Base-by-base conservation (phyloP, 192 early-diverging fungal species). In the Funneliformis geosporum region DNA sequence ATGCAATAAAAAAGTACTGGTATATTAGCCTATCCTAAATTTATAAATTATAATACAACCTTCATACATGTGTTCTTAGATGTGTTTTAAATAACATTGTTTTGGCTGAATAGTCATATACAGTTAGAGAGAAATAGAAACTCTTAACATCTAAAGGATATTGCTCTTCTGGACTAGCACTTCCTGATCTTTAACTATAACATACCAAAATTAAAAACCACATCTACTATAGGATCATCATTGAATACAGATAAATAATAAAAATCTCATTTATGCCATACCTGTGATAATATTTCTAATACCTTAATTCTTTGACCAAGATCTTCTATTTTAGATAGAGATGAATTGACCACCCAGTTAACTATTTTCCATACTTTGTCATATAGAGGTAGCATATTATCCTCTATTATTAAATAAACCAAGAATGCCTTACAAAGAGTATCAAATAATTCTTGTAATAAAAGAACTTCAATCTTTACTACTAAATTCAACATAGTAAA, bases 61-160 rank as follows among this genome's bases (percentile, higher is more conserved):
- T 44, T 27, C 50, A 23, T 40, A 76, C 75, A 25, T 76, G 42
- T 76, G 75, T 76, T 76, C 44, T 44, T 2, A 44, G 16, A 76
- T 40, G 27, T 66, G 39, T 66, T 44, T 27, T 43, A 65, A 5
- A 46, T 65, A 65, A n/a, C 62, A 76, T 60, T 76, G 75, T 64
- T 76, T 65, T 64, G 61, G 8, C 47, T 42, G 73, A 50, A 76
- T 64, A 76, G 75, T 76, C 61, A 76, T 62, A 62, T 42, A 76
- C 42, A 47, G 75, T 76, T 16, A 76, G n/a, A 43, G 75, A 65
- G 42, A 62, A 65, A 42, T 40, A 59, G 28, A 44, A 76, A 44
- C 1, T 2, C 72, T 73, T 8, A 21, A 73, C 72, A 74, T 74
- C 72, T n/a, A 74, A 23, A 74, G 33, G 50, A 74, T 8, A 74